These are phyloP conservation scores for Pleurotus platypus DNA, from an alignment of 768 basidiomycete genomes.

Conservation along the genomic window DNA sequence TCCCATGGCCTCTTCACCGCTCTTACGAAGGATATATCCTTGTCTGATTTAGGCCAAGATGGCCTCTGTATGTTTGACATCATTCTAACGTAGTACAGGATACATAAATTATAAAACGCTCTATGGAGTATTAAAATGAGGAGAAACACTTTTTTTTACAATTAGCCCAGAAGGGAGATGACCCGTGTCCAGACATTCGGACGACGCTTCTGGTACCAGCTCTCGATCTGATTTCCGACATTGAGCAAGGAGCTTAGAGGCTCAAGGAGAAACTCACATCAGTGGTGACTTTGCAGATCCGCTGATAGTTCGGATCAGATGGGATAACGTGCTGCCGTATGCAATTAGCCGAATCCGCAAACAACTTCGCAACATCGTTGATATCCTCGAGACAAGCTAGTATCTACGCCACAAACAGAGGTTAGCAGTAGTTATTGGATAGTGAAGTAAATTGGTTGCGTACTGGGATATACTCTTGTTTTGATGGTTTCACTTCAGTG, in stretches of 20 bases:
- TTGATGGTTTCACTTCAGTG: background rate
- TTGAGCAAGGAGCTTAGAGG: too few species aligned
- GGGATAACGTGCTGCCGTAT: background rate
- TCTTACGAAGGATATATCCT: too few species aligned
- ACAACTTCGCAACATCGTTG: background rate
- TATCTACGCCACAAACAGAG: background rate
- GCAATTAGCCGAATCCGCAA: background rate
- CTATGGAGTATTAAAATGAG: too few species aligned
- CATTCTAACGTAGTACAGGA: too few species aligned
- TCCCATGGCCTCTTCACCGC: too few species aligned
- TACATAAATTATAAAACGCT: too few species aligned
- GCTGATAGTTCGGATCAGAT: background rate
- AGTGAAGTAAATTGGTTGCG: background rate
- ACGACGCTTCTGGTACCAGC: background rate
- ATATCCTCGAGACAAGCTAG: background rate
- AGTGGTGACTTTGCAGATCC: background rate
- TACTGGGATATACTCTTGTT: constrained; percentile 3
- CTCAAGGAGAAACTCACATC: background rate
- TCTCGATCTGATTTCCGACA: background rate
- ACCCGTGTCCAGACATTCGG: background rate
- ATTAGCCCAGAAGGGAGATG: background rate
- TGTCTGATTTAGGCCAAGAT: too few species aligned
- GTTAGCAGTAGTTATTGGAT: background rate
- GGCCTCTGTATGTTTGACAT: too few species aligned
- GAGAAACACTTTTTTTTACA: background rate